Conservation (phyloP, 768 basidiomycete species). For the Tulasnella sp. region DNA sequence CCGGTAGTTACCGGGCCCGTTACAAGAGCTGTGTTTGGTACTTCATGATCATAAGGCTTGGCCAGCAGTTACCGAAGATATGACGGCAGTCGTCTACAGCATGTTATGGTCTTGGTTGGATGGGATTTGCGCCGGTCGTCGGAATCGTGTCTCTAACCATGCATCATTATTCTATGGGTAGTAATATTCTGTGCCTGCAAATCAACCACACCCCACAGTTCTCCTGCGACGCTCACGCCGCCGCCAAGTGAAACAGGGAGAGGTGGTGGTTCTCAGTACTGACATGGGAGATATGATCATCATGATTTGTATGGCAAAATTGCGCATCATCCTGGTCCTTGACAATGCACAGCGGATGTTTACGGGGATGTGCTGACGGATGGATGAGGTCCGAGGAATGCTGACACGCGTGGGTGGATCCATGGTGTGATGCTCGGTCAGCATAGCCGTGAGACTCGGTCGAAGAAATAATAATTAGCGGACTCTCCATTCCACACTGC, state of each 20-base stretch:
- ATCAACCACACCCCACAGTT: neutral
- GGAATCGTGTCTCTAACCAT: no score
- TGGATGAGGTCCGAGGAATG: neutral
- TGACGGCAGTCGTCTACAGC: no score
- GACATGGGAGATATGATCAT: neutral
- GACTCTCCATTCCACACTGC: neutral
- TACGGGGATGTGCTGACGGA: neutral
- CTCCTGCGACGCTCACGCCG: neutral
- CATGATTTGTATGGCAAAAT: neutral
- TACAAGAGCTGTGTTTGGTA: no score
- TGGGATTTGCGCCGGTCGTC: no score
- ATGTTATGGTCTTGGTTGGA: no score
- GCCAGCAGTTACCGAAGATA: no score
- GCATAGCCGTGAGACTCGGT: neutral
- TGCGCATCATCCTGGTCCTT: neutral
- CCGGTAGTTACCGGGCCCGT: no score
- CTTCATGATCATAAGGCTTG: no score
- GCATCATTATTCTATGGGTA: no score
- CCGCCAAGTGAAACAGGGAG: neutral
- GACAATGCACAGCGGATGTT: neutral
- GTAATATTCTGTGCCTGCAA: no score
- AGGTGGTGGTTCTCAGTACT: neutral
- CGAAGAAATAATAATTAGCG: constrained; percentile 3
- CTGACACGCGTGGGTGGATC: neutral
- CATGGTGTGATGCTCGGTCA: neutral